Percentiles rank a stretch among this genome's conserved stretches.
These are phyloP conservation scores for Camelina laxa DNA, from an alignment of 345 rosid genomes.

Conservation along the genomic window DNA sequence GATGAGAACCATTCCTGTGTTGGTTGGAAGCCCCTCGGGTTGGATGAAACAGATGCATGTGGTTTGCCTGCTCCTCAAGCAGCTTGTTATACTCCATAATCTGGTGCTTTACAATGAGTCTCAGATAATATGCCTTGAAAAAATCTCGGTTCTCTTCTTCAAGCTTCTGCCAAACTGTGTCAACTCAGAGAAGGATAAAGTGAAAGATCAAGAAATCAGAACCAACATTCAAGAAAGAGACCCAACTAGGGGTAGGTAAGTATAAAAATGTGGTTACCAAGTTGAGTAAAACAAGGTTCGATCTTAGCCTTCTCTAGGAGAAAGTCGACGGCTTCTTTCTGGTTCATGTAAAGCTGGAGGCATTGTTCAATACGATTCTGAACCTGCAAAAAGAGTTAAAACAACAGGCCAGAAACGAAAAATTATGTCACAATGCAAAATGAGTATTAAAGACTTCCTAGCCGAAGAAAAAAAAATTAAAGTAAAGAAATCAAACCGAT, in stretches of 20 bases:
- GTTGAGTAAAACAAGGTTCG: conserved; percentile 89
- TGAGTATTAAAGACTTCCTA: neutral
- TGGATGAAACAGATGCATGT: conserved; percentile 71
- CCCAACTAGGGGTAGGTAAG: neutral
- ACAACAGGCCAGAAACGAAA: neutral
- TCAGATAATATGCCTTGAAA: conserved; percentile 86
- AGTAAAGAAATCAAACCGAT: conserved; percentile 45
- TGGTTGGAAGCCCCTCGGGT: conserved; percentile 55
- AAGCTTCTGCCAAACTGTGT: conserved; percentile 95
- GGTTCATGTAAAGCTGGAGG: conserved; percentile 88
- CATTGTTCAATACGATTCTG: conserved; percentile 89
- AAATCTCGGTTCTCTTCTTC: conserved; percentile 92
- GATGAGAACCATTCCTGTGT: conserved; percentile 66
- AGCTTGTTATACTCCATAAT: conserved; percentile 83
- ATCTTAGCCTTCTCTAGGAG: conserved; percentile 75
- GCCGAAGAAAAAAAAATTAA: neutral
- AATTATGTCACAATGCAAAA: neutral
- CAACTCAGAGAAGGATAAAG: conserved; percentile 19
- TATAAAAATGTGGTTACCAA: conserved; percentile 53
- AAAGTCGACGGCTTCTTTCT: conserved; percentile 84
- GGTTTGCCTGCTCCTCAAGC: conserved; percentile 77
- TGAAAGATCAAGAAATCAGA: conserved; percentile 9
- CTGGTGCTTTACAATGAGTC: conserved; percentile 83
- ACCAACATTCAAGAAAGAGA: neutral
- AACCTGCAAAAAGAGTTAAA: conserved; percentile 54